A percentile compares a stretch with the other conserved stretches of the same genome.
Conservation (phyloP, 805 yeast genomes). For the Tetrapisispora fleetii region DNA sequence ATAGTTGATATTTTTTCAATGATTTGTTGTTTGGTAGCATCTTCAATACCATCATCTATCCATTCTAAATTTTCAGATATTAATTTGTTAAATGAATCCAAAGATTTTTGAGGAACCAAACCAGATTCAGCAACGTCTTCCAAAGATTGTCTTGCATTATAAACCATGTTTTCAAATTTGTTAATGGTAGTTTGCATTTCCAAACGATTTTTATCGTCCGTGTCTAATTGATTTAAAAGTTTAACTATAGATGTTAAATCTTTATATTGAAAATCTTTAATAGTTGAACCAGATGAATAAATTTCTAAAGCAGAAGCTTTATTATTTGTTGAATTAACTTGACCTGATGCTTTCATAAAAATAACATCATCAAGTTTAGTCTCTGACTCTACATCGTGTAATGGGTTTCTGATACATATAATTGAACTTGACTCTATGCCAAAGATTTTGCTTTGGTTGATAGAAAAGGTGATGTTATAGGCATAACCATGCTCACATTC, state of each 20-base stretch:
- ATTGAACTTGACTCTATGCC: constrained; percentile 33
- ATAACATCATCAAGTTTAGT: constrained; percentile 37
- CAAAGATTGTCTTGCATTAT: constrained; percentile 52
- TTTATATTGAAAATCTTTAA: constrained; percentile 38
- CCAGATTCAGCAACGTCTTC: constrained; percentile 42
- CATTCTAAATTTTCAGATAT: constrained; percentile 57
- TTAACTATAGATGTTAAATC: constrained; percentile 36
- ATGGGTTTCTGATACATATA: constrained; percentile 33
- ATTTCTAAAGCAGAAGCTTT: not conserved
- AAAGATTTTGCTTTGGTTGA: constrained; percentile 44
- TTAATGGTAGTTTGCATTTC: constrained; percentile 55
- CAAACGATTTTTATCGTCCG: constrained; percentile 38
- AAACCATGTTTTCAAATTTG: constrained; percentile 61
- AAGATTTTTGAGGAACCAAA: constrained; percentile 33
- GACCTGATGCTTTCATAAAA: constrained; percentile 26
- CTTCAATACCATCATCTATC: constrained; percentile 65
- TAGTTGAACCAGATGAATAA: not conserved
- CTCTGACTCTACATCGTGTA: constrained; percentile 32
- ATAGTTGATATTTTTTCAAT: not conserved
- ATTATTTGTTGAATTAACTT: constrained; percentile 30
- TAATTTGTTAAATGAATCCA: constrained; percentile 29
- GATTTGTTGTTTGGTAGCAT: constrained; percentile 22
- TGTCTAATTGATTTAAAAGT: constrained; percentile 45
- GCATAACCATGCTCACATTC: constrained; percentile 33
- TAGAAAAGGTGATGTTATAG: constrained; percentile 34